These are phyloP conservation scores for Hygrocybe coccinea DNA, from an alignment of 768 basidiomycete genomes.

Conservation along the genomic window DNA sequence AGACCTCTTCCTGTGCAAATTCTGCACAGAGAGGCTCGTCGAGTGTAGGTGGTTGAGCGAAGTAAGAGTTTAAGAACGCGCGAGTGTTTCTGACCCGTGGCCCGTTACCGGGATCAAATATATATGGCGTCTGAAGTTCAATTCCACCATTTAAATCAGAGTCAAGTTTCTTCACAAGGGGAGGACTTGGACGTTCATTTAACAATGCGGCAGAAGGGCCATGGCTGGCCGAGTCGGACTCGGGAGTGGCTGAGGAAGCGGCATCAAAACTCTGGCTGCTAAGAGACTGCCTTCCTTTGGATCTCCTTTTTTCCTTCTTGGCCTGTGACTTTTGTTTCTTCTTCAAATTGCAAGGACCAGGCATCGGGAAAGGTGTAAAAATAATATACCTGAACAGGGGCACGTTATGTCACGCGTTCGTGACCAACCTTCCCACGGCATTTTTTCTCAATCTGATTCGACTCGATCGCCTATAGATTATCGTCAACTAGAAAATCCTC, in stretches of 20 bases:
- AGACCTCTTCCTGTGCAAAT: conserved; percentile 67
- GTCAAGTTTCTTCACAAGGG: conserved; percentile 3
- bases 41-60: conserved; percentile 59
- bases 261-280: neutral
- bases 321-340: conserved; percentile 36
- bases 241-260: neutral
- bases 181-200: neutral
- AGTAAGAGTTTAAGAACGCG: conserved; percentile 64
- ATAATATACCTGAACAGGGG: neutral
- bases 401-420: conserved; percentile 1
- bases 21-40: conserved; percentile 69
- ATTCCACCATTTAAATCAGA: conserved; percentile 6
- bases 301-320: conserved; percentile 30
- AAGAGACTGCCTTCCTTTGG: conserved; percentile 14
- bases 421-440: neutral
- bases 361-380: conserved; percentile 36
- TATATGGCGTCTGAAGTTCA: conserved; percentile 48
- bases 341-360: conserved; percentile 54
- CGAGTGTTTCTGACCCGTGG: conserved; percentile 65
- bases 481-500: neutral
- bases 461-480: neutral
- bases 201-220: no score
- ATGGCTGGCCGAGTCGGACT: no score
- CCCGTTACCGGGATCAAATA: conserved; percentile 75
- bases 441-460: conserved; percentile 1